Conservation (phyloP, 73 alveolate genomes). For the Symbiodinium natans region DNA sequence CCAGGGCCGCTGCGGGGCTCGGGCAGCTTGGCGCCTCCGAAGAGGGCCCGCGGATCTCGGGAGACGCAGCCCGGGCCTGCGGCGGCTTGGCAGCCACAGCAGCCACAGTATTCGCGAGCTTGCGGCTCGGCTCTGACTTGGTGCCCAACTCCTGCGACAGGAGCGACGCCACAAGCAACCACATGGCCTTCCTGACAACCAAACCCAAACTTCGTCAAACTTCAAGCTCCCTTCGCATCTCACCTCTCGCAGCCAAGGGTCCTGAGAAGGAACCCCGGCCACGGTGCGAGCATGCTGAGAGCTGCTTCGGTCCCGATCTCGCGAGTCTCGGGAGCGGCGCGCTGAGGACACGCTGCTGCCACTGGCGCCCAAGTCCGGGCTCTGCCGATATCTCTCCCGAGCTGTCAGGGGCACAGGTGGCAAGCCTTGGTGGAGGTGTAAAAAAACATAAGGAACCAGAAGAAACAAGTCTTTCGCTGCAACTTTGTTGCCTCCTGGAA, state of each 20-base stretch:
- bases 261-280: background rate
- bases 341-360: conserved; percentile 58
- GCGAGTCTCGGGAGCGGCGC: background rate
- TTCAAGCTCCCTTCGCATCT: no score
- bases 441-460: no score
- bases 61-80: background rate
- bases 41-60: background rate
- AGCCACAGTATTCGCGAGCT: background rate
- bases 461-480: background rate
- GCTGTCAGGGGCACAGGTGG: conserved; percentile 91
- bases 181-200: no score
- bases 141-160: background rate
- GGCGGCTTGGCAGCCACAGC: background rate
- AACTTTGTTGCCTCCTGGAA: background rate
- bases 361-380: conserved; percentile 52
- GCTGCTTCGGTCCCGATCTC: background rate
- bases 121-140: background rate
- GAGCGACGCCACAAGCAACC: background rate
- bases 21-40: background rate
- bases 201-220: no score
- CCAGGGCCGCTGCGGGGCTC: background rate
- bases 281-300: background rate
- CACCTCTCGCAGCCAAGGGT: background rate
- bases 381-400: conserved; percentile 22
- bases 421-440: conserved; percentile 9